Evolutionary conservation across 2,329 filamentous ascomycete genomes (phyloP), one percentile per base, ranked within the genome.

Genomic region (Zymoseptoria passerinii): DNA sequence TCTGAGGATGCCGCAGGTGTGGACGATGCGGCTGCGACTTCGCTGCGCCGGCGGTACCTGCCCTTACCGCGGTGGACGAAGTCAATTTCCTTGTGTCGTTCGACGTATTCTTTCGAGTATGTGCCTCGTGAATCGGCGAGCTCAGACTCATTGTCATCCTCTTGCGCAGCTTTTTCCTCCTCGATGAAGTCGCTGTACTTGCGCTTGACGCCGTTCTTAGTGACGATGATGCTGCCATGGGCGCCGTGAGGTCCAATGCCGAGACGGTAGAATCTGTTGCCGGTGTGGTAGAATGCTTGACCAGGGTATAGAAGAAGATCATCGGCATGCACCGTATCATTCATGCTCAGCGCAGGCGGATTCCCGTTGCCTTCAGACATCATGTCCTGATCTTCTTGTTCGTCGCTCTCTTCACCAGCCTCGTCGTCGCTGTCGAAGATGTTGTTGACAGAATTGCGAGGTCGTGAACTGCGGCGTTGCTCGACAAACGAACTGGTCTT

Each of bases 231-330:
- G 18, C 63, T 65, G n/a, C 62, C 64, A 50, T 59, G 61, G 48
- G 58, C 62, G 44, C 60, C 62, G 28, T 58, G 57, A 4, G 67
- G 67, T n/a, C 59, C 63, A n/a, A 61, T 54, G 6, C 68, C 68
- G n/a, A 62, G 64, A 40, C 65, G 66, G 57, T 69, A 71, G n/a
- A 65, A 68, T n/a, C 63, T 62, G 49, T 68, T 69, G 48, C 69
- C 69, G 55, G 63, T 66, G 58, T 71, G 69, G 28, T 69, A 65
- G 53, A 70, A 70, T 50, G 58, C 59, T 16, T 57, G 48, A 13
- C 64, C 64, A 35, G 64, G 61, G 51, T 65, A 64, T 28, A 64
- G 63, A 52, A 60, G 58, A 16, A 65, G 56, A 16, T 65, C 62
- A 19, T 64, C 63, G 40, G 59, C 57, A 49, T 63, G 63, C 23